Conservation (phyloP, 2,329 filamentous ascomycete genomes). For the Alternaria atra region DNA sequence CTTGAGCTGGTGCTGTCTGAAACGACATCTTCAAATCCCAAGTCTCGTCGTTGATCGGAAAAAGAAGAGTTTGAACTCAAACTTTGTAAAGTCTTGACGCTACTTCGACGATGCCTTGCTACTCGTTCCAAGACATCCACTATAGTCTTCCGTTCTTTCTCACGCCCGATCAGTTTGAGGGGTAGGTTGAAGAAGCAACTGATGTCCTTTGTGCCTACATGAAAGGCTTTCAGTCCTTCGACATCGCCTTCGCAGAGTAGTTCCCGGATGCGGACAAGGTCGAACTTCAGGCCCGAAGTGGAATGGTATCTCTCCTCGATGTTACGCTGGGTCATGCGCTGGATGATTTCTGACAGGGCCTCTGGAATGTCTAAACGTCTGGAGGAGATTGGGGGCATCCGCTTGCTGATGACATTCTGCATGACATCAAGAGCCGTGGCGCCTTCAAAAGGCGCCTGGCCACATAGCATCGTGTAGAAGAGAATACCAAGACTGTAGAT, state of each 20-base stretch:
- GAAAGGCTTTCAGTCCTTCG: constrained; percentile 74
- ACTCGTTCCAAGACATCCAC: constrained; percentile 77
- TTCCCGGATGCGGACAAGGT: constrained; percentile 77
- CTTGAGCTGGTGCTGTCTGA: constrained; percentile 64
- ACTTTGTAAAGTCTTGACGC: constrained; percentile 56
- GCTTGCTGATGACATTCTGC: constrained; percentile 82
- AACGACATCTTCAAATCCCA: constrained; percentile 59
- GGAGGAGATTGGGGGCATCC: constrained; percentile 78
- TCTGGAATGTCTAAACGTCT: constrained; percentile 86
- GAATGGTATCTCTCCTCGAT: constrained; percentile 90
- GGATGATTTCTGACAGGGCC: constrained; percentile 80
- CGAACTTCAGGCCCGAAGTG: constrained; percentile 83
- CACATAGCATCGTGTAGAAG: constrained; percentile 78
- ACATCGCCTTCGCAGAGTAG: constrained; percentile 79
- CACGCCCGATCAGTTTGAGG: constrained; percentile 79
- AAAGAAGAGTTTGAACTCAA: constrained; percentile 64
- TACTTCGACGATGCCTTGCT: constrained; percentile 67
- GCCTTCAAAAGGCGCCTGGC: constrained; percentile 81
- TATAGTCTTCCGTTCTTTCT: constrained; percentile 74
- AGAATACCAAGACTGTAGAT: constrained; percentile 91
- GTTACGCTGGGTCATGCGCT: constrained; percentile 90
- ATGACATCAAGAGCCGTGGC: constrained; percentile 87
- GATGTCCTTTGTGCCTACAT: constrained; percentile 83
- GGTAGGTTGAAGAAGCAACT: constrained; percentile 93
- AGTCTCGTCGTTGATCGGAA: constrained; percentile 61